These are phyloP conservation scores for Ceratocystiopsis sp. DNA, from an alignment of 2,329 filamentous ascomycete genomes.

Conservation along the genomic window DNA sequence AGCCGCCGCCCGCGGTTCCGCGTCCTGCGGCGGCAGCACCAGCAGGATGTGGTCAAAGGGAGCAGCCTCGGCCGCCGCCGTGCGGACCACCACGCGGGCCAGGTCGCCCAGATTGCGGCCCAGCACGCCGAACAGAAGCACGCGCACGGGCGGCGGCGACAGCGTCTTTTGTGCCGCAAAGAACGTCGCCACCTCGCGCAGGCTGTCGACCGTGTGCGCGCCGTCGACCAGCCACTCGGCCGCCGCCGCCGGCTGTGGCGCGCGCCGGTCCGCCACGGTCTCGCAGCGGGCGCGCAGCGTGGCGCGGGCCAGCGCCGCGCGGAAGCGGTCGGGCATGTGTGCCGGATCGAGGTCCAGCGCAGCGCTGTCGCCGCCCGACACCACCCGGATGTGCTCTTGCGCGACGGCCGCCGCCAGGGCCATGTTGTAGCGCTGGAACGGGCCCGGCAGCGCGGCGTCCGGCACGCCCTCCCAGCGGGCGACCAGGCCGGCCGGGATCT, in stretches of 20 bases:
- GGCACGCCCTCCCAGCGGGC: slow-evolving; percentile 30
- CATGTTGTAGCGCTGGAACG: slow-evolving; percentile 43
- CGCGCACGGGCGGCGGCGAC: slow-evolving; percentile 17
- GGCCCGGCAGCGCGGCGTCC: slow-evolving; percentile 19
- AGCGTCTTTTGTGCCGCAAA: slow-evolving; percentile 28
- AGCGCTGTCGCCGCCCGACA: slow-evolving; percentile 9
- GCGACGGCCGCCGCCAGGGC: slow-evolving; percentile 22
- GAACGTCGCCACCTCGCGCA: slow-evolving; percentile 68
- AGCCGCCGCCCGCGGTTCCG: background rate
- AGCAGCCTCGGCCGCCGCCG: slow-evolving; percentile 20
- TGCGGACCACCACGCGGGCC: slow-evolving; percentile 28
- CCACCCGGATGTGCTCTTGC: slow-evolving; percentile 7
- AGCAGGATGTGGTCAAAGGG: slow-evolving; percentile 10
- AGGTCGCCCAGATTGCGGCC: slow-evolving; percentile 39
- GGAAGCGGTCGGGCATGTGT: background rate
- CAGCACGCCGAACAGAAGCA: slow-evolving; percentile 82
- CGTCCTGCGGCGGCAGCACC: slow-evolving; percentile 7
- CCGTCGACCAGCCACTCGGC: slow-evolving; percentile 83
- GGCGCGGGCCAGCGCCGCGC: slow-evolving; percentile 56
- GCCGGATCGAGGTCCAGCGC: slow-evolving; percentile 30
- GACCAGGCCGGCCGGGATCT: slow-evolving; percentile 29
- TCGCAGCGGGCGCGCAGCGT: slow-evolving; percentile 69
- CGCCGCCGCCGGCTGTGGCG: slow-evolving; percentile 41
- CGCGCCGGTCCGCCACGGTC: slow-evolving; percentile 27
- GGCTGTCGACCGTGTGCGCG: slow-evolving; percentile 81